Evolutionary conservation across 78 protist genomes (phyloP).

Genomic region (Tieghemostelium lacteum): DNA sequence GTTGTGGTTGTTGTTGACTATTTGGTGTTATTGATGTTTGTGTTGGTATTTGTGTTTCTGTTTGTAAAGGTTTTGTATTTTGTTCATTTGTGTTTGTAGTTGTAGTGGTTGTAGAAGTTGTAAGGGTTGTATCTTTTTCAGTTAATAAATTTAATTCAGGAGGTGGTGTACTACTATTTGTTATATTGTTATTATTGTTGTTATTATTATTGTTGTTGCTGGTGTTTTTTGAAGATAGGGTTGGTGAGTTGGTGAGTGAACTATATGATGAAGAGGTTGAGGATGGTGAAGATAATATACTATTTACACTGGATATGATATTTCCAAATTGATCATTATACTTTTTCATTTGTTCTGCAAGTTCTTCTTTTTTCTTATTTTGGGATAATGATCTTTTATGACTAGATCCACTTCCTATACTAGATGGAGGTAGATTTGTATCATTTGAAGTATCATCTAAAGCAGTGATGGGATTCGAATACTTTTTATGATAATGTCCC

Average conservation of each 20-base stretch:
- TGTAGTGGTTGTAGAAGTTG: neutral
- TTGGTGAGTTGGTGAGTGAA: neutral
- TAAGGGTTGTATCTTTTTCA: neutral
- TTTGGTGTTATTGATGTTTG: neutral
- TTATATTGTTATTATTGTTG: too few relatives aligned
- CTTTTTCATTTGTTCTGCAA: constrained; percentile 69
- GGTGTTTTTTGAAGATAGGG: neutral
- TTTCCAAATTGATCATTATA: constrained; percentile 45
- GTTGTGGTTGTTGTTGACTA: constrained; percentile 35
- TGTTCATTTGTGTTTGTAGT: neutral
- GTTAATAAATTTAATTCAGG: neutral
- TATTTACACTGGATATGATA: constrained; percentile 35
- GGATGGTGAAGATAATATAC: constrained; percentile 30
- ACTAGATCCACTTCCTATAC: neutral
- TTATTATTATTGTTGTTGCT: too few relatives aligned
- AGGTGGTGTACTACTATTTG: constrained; percentile 2
- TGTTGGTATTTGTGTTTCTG: neutral
- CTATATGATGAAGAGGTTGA: neutral
- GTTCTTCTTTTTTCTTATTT: constrained; percentile 14
- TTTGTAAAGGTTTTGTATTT: neutral
- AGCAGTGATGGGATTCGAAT: constrained; percentile 5
- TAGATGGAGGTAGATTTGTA: neutral
- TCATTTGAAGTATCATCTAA: neutral
- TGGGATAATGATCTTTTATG: neutral
- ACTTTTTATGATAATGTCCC: constrained; percentile 44